Conservation (phyloP, 2,329 filamentous ascomycete species). For the Claviceps paspali region DNA sequence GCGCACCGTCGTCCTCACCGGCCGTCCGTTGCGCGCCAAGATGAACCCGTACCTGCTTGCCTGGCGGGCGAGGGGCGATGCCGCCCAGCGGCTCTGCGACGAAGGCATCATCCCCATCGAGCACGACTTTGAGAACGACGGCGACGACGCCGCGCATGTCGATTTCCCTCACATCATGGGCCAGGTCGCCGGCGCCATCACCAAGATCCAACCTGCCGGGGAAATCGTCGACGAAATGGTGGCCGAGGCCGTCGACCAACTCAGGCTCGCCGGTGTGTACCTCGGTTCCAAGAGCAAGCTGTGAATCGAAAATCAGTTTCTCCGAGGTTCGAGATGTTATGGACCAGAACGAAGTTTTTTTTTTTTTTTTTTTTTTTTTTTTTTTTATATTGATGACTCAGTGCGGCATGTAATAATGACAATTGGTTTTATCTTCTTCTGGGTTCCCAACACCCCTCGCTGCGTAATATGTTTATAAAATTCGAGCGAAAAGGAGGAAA, state of each 20-base stretch:
- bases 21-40: slow-evolving; percentile 64
- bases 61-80: slow-evolving; percentile 65
- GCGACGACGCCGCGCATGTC: slow-evolving; percentile 54
- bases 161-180: slow-evolving; percentile 89
- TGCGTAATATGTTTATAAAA: too few relatives aligned
- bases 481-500: not conserved
- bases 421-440: too few relatives aligned
- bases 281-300: slow-evolving; percentile 18
- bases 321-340: too few relatives aligned
- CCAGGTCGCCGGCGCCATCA: slow-evolving; percentile 70
- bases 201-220: slow-evolving; percentile 62
- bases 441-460: too few relatives aligned
- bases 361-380: too few relatives aligned
- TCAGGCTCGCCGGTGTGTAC: slow-evolving; percentile 48
- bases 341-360: too few relatives aligned
- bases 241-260: slow-evolving; percentile 51
- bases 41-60: slow-evolving; percentile 69
- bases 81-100: slow-evolving; percentile 61
- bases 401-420: too few relatives aligned
- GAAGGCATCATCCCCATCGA: slow-evolving; percentile 67
- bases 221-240: slow-evolving; percentile 91
- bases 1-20: slow-evolving; percentile 68
- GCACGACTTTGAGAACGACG: slow-evolving; percentile 64
- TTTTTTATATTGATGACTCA: too few relatives aligned
- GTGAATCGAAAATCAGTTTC: too few relatives aligned